Percentiles rank a stretch among this genome's conserved stretches.
phyloP scores from a whole-genome alignment of 2,329 filamentous ascomycete genomes.

The Aspergillus sclerotialis region DNA sequence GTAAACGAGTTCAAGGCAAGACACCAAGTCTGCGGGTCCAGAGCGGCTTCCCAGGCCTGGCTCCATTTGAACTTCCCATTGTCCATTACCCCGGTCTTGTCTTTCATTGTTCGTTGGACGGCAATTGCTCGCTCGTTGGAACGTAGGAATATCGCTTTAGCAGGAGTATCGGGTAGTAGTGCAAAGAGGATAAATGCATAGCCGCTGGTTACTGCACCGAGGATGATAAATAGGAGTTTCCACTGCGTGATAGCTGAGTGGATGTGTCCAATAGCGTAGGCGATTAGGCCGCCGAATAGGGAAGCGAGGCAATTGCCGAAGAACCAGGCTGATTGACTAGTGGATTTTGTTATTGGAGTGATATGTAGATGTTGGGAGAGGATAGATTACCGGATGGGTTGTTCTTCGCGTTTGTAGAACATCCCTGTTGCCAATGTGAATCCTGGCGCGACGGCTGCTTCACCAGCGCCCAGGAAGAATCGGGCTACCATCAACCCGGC shows the following conservation, averaged over 20 bases:
- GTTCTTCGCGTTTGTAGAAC: constrained; percentile 33
- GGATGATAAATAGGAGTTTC: constrained; percentile 37
- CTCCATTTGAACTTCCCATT: constrained; percentile 22
- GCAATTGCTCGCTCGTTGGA: constrained; percentile 34
- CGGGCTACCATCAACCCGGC: constrained; percentile 40
- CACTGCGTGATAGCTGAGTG: constrained; percentile 24
- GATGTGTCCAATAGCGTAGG: constrained; percentile 29
- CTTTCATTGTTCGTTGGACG: constrained; percentile 35
- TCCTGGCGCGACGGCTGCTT: constrained; percentile 28
- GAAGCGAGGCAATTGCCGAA: constrained; percentile 31
- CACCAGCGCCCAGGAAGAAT: constrained; percentile 40
- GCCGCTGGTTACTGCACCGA: constrained; percentile 40
- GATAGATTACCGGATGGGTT: constrained; percentile 27
- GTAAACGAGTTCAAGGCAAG: constrained; percentile 36
- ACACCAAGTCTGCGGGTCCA: constrained; percentile 32
- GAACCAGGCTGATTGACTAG: constrained; percentile 30
- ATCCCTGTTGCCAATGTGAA: constrained; percentile 28
- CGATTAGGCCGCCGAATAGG: constrained; percentile 30
- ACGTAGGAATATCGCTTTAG: constrained; percentile 31
- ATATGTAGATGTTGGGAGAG: too few relatives aligned
- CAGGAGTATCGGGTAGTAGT: constrained; percentile 33
- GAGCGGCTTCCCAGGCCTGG: constrained; percentile 33
- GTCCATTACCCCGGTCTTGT: constrained; percentile 37
- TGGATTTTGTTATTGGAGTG: too few relatives aligned
- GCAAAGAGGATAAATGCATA: constrained; percentile 27